These are phyloP conservation scores for Pinus taeda DNA, from an alignment of 75 land plant species.

Conservation along the genomic window DNA sequence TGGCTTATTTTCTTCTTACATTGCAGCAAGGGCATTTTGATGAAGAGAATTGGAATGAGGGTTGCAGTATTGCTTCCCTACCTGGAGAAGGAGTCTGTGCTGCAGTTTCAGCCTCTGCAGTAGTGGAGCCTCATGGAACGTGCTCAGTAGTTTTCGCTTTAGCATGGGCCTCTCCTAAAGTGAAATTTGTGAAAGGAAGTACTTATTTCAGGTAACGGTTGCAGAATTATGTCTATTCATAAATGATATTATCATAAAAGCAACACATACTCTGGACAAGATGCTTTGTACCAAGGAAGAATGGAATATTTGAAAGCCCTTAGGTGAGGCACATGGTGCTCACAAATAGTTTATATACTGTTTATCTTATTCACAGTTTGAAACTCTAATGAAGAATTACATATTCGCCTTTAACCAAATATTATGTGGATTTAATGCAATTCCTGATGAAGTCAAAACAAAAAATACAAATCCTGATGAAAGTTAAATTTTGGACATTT, in stretches of 20 bases:
- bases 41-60: slow-evolving; percentile 43
- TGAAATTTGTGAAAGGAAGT: slow-evolving; percentile 81
- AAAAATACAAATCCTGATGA: too few relatives aligned
- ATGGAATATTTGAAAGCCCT: not conserved
- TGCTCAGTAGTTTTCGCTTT: too few relatives aligned
- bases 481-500: not conserved
- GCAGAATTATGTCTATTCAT: not conserved
- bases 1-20: not conserved
- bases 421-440: not conserved
- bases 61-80: slow-evolving; percentile 70
- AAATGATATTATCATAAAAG: not conserved
- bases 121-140: too few relatives aligned
- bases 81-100: too few relatives aligned
- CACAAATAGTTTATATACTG: not conserved
- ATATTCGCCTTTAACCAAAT: not conserved
- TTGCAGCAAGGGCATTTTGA: slow-evolving; percentile 79
- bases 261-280: not conserved
- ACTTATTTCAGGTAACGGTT: slow-evolving; percentile 71
- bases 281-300: not conserved
- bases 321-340: not conserved
- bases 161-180: slow-evolving; percentile 91
- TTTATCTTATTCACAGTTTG: not conserved
- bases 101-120: too few relatives aligned
- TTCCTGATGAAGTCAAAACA: too few relatives aligned
- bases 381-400: not conserved